Conservation (phyloP, 179 eudicot genomes). For the Vitellaria paradoxa region DNA sequence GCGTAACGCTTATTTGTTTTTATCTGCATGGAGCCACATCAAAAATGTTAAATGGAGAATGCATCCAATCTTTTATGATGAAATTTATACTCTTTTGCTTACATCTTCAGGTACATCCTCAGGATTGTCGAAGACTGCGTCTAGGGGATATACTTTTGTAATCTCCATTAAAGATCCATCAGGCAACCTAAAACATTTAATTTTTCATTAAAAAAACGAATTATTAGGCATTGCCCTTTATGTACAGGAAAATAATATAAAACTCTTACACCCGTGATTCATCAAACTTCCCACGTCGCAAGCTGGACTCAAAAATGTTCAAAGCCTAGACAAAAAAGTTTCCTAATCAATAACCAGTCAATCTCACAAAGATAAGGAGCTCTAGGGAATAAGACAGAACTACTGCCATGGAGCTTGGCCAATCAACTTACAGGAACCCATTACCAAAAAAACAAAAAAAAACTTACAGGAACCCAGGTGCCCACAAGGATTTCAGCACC, state of each 20-base stretch:
- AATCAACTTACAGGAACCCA: slow-evolving; percentile 89
- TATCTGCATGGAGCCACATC: slow-evolving; percentile 46
- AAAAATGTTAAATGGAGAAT: background rate
- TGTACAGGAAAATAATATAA: background rate
- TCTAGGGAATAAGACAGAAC: background rate
- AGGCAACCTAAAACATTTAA: slow-evolving; percentile 61
- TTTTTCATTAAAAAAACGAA: slow-evolving; percentile 10
- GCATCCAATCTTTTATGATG: background rate
- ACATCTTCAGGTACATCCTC: slow-evolving; percentile 99
- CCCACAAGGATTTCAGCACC: slow-evolving; percentile 99
- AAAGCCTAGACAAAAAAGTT: slow-evolving; percentile 56
- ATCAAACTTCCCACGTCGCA: slow-evolving; percentile 94
- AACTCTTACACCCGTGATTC: slow-evolving; percentile 81
- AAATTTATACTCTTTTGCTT: slow-evolving; percentile 18
- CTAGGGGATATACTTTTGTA: slow-evolving; percentile 81
- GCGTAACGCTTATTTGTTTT: slow-evolving; percentile 93
- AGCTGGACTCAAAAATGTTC: slow-evolving; percentile 89
- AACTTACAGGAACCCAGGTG: slow-evolving; percentile 97
- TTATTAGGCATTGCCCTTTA: background rate
- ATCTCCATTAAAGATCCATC: slow-evolving; percentile 98
- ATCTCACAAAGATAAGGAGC: background rate
- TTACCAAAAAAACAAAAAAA: slow-evolving; percentile 2
- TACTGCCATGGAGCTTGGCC: slow-evolving; percentile 5
- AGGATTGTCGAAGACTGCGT: slow-evolving; percentile 82
- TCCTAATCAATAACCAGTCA: background rate